These are phyloP conservation scores for Mycena pura DNA, from an alignment of 768 basidiomycete genomes.

Conservation along the genomic window DNA sequence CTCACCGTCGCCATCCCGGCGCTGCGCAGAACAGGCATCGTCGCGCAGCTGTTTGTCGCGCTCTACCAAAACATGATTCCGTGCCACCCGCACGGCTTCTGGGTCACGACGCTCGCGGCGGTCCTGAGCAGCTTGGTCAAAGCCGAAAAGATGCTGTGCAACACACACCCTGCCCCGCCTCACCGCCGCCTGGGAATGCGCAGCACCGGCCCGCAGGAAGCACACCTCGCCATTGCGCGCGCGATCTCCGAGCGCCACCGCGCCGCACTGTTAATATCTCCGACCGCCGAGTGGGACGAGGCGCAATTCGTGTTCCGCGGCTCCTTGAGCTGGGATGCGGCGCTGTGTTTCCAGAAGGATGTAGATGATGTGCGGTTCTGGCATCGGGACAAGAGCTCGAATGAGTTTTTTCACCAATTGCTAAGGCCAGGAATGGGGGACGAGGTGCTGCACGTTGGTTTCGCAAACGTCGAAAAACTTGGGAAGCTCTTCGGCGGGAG, in stretches of 20 bases:
- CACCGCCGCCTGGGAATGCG: too few relatives aligned
- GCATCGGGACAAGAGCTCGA: neutral
- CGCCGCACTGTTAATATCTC: constrained; percentile 2
- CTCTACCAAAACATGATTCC: constrained; percentile 12
- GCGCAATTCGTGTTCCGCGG: constrained; percentile 14
- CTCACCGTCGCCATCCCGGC: constrained; percentile 11
- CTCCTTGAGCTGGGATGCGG: constrained; percentile 13
- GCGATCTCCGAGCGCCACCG: neutral
- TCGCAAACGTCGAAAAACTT: neutral
- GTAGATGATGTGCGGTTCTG: constrained; percentile 7
- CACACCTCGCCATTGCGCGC: constrained; percentile 9
- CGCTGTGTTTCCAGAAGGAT: constrained; percentile 9
- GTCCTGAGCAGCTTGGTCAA: constrained; percentile 16
- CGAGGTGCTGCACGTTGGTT: constrained; percentile 13
- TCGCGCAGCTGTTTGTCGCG: constrained; percentile 1
- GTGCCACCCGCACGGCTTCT: constrained; percentile 4
- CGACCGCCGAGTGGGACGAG: constrained; percentile 7
- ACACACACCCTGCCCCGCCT: constrained; percentile 1
- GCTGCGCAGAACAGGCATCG: constrained; percentile 11
- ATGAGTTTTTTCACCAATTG: constrained; percentile 7
- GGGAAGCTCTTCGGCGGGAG: neutral
- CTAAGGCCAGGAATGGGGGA: constrained; percentile 16
- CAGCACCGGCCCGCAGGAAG: neutral
- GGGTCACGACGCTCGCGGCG: constrained; percentile 19
- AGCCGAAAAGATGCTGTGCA: neutral